Conservation (phyloP, 2,329 filamentous ascomycete species). For the Byssoonygena ceratinophila region DNA sequence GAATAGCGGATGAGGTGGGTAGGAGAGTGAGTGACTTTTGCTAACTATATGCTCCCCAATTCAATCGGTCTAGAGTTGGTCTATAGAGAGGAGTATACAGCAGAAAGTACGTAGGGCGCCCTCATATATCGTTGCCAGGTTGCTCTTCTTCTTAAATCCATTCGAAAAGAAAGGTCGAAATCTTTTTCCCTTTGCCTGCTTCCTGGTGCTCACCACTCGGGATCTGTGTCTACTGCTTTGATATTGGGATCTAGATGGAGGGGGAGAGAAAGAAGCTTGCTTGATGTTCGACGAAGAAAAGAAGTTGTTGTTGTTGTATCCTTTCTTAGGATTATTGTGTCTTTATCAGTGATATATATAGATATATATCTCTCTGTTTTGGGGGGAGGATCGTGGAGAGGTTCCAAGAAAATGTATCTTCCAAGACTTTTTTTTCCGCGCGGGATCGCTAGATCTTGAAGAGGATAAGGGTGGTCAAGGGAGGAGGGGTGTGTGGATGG, state of each 20-base stretch:
- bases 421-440: constrained; percentile 6
- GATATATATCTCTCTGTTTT: neutral
- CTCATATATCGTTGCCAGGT: neutral
- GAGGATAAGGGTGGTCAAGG: constrained; percentile 5
- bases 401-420: neutral
- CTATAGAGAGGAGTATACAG: constrained; percentile 10
- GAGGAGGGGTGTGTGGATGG: constrained; percentile 6
- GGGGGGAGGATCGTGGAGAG: neutral
- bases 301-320: neutral
- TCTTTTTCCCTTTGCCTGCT: neutral
- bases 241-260: constrained; percentile 6
- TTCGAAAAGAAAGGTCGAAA: neutral
- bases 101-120: constrained; percentile 7
- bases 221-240: constrained; percentile 7
- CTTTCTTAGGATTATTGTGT: neutral
- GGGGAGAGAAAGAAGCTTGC: neutral
- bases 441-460: constrained; percentile 7
- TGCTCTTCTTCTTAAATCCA: constrained; percentile 3
- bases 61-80: constrained; percentile 1
- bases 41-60: constrained; percentile 7
- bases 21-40: neutral
- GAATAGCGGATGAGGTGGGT: neutral
- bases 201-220: neutral
- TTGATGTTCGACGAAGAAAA: neutral
- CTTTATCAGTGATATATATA: too few relatives aligned